Evolutionary conservation across 1,284 basidiomycete species (phyloP).

Genomic region (Agaricales sp.): DNA sequence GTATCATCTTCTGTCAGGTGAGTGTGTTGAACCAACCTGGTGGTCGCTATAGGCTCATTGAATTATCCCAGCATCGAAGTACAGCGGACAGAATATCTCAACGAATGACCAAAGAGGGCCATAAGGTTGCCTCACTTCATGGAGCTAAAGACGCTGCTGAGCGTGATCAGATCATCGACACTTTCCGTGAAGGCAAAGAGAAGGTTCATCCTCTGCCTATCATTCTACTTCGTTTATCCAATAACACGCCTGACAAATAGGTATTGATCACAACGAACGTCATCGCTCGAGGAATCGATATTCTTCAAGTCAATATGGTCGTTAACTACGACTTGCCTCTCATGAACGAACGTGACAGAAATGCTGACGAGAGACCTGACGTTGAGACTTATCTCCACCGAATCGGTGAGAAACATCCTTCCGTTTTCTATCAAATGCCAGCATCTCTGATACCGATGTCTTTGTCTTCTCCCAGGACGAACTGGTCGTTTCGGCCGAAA

Average conservation of each 20-base stretch:
- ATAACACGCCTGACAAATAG: constrained; percentile 14
- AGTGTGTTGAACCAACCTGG: constrained; percentile 13
- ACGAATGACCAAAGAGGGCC: constrained; percentile 88
- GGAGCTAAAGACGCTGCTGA: constrained; percentile 86
- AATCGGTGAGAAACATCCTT: constrained; percentile 58
- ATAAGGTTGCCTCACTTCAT: constrained; percentile 94
- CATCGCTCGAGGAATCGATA: constrained; percentile 96
- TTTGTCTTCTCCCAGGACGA: constrained; percentile 47
- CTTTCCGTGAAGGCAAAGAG: constrained; percentile 91
- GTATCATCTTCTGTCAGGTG: constrained; percentile 94
- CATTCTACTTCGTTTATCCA: neutral
- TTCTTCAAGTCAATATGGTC: constrained; percentile 98
- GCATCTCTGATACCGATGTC: constrained; percentile 3
- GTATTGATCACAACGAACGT: constrained; percentile 97
- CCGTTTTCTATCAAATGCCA: neutral
- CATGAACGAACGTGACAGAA: constrained; percentile 55
- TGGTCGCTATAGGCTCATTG: constrained; percentile 4
- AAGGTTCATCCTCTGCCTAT: constrained; percentile 47
- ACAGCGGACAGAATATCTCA: constrained; percentile 90
- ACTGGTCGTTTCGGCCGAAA: constrained; percentile 94
- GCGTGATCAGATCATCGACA: constrained; percentile 89
- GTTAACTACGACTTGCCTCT: constrained; percentile 97
- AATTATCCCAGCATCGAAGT: constrained; percentile 61
- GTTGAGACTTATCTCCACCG: constrained; percentile 98
- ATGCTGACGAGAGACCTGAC: constrained; percentile 58